phyloP scores from a whole-genome alignment of 306 rosid genomes.

The Inga oerstediana region DNA sequence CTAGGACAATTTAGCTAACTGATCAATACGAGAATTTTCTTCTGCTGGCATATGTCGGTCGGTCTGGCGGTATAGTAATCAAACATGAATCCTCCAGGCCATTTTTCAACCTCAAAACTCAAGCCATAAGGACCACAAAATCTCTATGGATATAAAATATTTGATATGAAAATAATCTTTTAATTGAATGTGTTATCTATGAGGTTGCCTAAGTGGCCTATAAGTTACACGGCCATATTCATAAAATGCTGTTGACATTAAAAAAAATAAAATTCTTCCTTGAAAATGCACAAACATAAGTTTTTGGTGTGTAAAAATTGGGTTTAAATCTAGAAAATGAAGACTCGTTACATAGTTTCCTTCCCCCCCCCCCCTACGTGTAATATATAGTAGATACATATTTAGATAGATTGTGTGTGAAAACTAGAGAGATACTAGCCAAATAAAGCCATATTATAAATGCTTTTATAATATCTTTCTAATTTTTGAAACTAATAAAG shows the following conservation, averaged over 20 bases:
- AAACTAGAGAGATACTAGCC: background rate
- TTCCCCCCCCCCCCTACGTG: background rate
- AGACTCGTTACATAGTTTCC: background rate
- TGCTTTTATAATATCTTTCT: background rate
- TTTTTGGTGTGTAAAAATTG: background rate
- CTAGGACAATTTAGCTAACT: too few species aligned
- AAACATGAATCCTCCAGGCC: too few species aligned
- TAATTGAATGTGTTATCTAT: background rate
- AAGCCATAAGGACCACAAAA: too few species aligned
- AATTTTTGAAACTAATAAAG: background rate
- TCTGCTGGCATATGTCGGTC: too few species aligned
- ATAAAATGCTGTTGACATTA: too few species aligned
- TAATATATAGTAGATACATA: background rate
- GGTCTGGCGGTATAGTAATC: too few species aligned
- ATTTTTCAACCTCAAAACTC: too few species aligned
- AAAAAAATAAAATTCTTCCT: background rate
- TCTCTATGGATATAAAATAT: too few species aligned
- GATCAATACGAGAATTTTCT: too few species aligned
- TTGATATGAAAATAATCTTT: too few species aligned
- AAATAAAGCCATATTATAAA: background rate
- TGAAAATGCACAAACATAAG: background rate
- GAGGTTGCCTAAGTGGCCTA: too few species aligned
- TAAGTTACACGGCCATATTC: too few species aligned
- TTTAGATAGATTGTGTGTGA: background rate
- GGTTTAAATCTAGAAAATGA: background rate